A percentile compares a stretch with the other conserved stretches of the same genome.
These are phyloP conservation scores for Cladosporium halotolerans DNA, from an alignment of 2,329 filamentous ascomycete genomes.

Conservation along the genomic window DNA sequence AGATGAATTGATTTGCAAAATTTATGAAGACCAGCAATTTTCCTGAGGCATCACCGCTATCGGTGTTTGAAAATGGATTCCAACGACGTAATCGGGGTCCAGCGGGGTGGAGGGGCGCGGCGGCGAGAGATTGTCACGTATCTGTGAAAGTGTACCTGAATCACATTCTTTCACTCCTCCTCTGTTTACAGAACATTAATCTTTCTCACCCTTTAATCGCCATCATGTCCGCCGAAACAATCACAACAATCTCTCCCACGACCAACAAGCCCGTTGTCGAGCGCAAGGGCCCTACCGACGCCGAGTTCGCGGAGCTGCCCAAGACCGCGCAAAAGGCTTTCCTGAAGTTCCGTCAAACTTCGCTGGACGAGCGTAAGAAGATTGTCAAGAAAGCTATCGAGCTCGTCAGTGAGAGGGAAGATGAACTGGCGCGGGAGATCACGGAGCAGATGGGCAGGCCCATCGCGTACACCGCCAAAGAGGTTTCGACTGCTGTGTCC, in stretches of 20 bases:
- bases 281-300: constrained; percentile 64
- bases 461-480: constrained; percentile 76
- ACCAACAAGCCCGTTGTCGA: constrained; percentile 81
- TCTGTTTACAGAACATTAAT: not conserved
- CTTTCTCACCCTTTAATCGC: not conserved
- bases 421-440: constrained; percentile 76
- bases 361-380: constrained; percentile 66
- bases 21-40: no score
- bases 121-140: no score
- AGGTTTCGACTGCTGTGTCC: constrained; percentile 78
- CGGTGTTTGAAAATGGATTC: no score
- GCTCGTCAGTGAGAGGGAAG: constrained; percentile 62
- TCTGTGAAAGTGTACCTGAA: no score
- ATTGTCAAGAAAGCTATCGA: constrained; percentile 77
- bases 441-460: constrained; percentile 94
- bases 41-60: no score
- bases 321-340: constrained; percentile 69
- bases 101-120: no score
- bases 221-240: constrained; percentile 50
- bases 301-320: constrained; percentile 67
- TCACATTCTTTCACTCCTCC: not conserved
- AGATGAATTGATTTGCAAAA: not conserved
- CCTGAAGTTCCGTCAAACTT: constrained; percentile 66
- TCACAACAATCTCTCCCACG: constrained; percentile 79
- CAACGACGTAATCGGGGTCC: no score